These are phyloP conservation scores for Sphagnum fallax DNA, from an alignment of 228 moss, liverwort and hornwort genomes.

Conservation along the genomic window DNA sequence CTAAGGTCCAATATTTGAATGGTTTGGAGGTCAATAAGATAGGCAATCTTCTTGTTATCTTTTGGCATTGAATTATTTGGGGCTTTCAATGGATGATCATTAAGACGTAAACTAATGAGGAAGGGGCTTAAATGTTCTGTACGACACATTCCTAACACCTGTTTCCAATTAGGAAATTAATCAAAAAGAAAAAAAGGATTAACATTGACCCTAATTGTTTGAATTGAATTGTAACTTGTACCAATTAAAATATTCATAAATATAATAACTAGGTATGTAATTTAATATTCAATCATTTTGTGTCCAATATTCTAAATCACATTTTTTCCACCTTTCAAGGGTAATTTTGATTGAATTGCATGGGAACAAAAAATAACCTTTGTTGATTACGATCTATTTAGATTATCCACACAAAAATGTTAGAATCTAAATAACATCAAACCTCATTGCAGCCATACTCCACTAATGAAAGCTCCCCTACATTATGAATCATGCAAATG, in stretches of 20 bases:
- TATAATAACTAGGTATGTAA: too few relatives aligned
- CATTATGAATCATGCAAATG: constrained; percentile 88
- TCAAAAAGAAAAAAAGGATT: too few relatives aligned
- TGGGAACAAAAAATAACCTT: too few relatives aligned
- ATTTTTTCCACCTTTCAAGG: too few relatives aligned
- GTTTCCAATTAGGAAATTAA: background rate
- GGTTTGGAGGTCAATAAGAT: constrained; percentile 86
- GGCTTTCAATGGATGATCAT: constrained; percentile 27
- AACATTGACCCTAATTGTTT: too few relatives aligned
- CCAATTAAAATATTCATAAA: too few relatives aligned
- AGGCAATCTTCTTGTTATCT: constrained; percentile 83
- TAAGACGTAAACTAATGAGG: constrained; percentile 79
- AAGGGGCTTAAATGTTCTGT: constrained; percentile 94
- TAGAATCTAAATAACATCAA: background rate
- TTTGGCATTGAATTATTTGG: constrained; percentile 12
- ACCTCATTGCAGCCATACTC: constrained; percentile 90
- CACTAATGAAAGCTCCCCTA: constrained; percentile 79
- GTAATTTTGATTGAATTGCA: too few relatives aligned
- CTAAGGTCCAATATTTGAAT: constrained; percentile 77
- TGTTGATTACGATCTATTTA: too few relatives aligned
- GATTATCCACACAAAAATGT: too few relatives aligned
- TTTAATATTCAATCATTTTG: too few relatives aligned
- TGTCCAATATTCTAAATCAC: too few relatives aligned
- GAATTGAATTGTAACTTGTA: too few relatives aligned
- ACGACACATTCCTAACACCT: constrained; percentile 75